Conservation (phyloP, 2,329 filamentous ascomycete species). For the Beauveria caledonica region DNA sequence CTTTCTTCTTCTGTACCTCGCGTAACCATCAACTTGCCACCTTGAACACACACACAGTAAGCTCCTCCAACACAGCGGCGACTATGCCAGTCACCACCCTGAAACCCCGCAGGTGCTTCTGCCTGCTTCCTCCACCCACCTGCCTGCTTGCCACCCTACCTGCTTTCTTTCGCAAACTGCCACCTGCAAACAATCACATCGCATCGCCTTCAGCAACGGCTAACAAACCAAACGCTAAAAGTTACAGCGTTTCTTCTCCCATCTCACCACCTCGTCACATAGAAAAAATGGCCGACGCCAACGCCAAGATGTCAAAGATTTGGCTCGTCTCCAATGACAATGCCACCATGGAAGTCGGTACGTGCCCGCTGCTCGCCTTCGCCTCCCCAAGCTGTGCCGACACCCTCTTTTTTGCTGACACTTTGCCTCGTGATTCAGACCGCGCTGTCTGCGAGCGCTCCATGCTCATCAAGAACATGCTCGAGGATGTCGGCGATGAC, state of each 20-base stretch:
- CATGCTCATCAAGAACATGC: constrained; percentile 95
- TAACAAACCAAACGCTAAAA: not conserved
- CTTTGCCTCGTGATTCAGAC: constrained; percentile 39
- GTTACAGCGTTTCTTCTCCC: not conserved
- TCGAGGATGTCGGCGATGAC: constrained; percentile 78
- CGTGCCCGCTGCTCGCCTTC: constrained; percentile 17
- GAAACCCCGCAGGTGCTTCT: constrained; percentile 9
- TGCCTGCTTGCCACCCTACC: not conserved
- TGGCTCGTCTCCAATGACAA: constrained; percentile 45
- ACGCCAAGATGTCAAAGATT: constrained; percentile 31
- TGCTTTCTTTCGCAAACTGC: not conserved
- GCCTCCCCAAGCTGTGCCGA: not conserved
- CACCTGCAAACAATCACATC: not conserved
- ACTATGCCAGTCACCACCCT: not conserved
- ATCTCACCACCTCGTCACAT: not conserved
- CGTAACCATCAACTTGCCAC: not conserved
- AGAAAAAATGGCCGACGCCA: constrained; percentile 27
- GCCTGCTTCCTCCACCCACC: constrained; percentile 6
- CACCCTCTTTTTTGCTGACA: constrained; percentile 9
- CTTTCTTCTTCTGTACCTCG: too few species aligned
- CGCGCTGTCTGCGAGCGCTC: constrained; percentile 83
- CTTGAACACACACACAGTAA: not conserved
- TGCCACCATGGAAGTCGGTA: constrained; percentile 39
- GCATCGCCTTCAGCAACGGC: not conserved
- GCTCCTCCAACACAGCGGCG: not conserved